Evolutionary conservation across 495 filamentous ascomycete genomes (phyloP).

Genomic region (Aspergillus hancockii): DNA sequence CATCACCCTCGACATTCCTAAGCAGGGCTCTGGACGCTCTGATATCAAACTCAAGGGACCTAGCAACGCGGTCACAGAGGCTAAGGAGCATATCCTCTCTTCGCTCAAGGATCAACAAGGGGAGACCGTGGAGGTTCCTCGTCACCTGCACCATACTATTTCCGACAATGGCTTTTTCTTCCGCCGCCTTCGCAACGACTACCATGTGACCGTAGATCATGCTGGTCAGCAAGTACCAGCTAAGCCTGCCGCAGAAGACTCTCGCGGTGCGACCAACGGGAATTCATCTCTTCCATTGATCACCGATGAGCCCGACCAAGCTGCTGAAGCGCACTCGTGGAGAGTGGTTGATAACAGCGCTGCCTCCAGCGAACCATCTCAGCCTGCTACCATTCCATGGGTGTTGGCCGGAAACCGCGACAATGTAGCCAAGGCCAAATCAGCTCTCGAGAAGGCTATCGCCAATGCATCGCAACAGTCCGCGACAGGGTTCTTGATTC

Average conservation of each 20-base stretch:
- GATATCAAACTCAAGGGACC: slow-evolving; percentile 82
- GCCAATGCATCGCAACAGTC: slow-evolving; percentile 70
- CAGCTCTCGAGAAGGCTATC: slow-evolving; percentile 68
- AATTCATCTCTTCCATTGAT: slow-evolving; percentile 73
- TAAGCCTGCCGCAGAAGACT: slow-evolving; percentile 53
- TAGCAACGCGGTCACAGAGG: slow-evolving; percentile 74
- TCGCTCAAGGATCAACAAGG: slow-evolving; percentile 85
- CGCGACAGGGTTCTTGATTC: slow-evolving; percentile 78
- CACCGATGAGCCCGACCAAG: slow-evolving; percentile 71
- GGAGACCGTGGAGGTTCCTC: slow-evolving; percentile 80
- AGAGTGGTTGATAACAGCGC: slow-evolving; percentile 63
- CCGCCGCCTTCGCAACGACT: slow-evolving; percentile 77
- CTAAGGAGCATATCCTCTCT: slow-evolving; percentile 77
- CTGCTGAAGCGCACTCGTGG: slow-evolving; percentile 73
- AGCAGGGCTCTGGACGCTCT: slow-evolving; percentile 65
- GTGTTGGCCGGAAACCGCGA: slow-evolving; percentile 77
- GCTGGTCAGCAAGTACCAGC: slow-evolving; percentile 72
- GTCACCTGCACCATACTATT: slow-evolving; percentile 76
- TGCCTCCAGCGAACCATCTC: slow-evolving; percentile 33
- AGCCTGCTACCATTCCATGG: slow-evolving; percentile 86
- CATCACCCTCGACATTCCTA: slow-evolving; percentile 86
- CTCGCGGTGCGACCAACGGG: slow-evolving; percentile 47
- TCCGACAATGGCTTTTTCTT: slow-evolving; percentile 92
- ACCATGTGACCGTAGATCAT: slow-evolving; percentile 88
- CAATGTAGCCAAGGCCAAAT: slow-evolving; percentile 73